Evolutionary conservation across 2,329 filamentous ascomycete genomes (phyloP).

Genomic region (Pseudogymnoascus sp.): DNA sequence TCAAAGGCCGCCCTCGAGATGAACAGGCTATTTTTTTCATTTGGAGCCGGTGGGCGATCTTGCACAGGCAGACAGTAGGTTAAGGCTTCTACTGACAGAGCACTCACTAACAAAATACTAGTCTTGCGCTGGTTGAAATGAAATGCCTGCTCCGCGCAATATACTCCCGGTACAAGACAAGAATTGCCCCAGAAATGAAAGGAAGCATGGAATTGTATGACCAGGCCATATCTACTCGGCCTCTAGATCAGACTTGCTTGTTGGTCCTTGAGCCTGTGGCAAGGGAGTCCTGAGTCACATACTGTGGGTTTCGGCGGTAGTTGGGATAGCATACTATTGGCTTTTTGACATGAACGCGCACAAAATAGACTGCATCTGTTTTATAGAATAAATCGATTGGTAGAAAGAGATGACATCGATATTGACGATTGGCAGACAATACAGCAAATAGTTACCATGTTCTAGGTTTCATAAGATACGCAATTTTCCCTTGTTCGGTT

Average conservation of each 20-base stretch:
- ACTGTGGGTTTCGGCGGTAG: not conserved
- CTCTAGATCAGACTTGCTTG: conserved; percentile 49
- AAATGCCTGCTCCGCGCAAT: conserved; percentile 54
- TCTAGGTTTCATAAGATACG: not conserved
- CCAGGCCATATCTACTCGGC: conserved; percentile 58
- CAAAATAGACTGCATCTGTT: not conserved
- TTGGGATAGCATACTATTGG: not conserved
- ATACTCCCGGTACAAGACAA: conserved; percentile 50
- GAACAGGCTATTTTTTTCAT: conserved; percentile 54
- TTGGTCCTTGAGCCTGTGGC: conserved; percentile 27
- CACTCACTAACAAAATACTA: conserved; percentile 19
- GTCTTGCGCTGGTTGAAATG: conserved; percentile 59
- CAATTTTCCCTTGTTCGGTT: not conserved
- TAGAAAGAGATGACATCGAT: not conserved
- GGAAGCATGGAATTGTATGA: conserved; percentile 57
- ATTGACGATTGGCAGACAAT: not conserved
- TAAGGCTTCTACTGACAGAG: not conserved
- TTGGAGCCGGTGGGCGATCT: conserved; percentile 55
- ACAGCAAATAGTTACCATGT: not conserved
- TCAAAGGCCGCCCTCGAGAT: conserved; percentile 64
- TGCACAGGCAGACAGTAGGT: conserved; percentile 62
- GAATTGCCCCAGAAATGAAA: conserved; percentile 41
- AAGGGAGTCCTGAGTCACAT: not conserved
- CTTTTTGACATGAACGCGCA: not conserved
- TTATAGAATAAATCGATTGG: not conserved